Evolutionary conservation across 345 rosid genomes (phyloP), one percentile per base, ranked within the genome.

Genomic region (Corchorus capsularis): DNA sequence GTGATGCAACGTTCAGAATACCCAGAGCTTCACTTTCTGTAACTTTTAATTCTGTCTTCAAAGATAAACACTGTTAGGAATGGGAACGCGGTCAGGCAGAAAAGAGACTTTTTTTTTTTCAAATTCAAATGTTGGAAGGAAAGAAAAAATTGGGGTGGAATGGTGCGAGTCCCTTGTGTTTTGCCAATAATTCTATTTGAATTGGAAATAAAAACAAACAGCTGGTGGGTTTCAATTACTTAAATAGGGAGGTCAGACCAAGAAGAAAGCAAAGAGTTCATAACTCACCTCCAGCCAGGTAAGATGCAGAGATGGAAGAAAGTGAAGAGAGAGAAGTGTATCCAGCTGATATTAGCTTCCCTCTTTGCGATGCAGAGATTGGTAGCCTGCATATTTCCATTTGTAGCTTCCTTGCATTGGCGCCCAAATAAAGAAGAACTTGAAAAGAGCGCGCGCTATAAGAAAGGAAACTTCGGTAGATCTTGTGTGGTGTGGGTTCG

Each of bases 371-470:
- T 15, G 91, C 89, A 59, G 98, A 90, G n/a, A 90, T 75, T 19
- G 92, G 91, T 35, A 91, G 78, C 70, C 76, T 86, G 83, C 79
- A 83, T 37, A 82, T 79, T 80, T 93, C 97, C 94, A 92, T 93
- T 56, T 68, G 47, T 52, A 16, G 12, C 43, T 53, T 50, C 22
- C 72, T 32, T 32, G 59, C 12, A 16, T 16, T 67, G 72, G 72
- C 72, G 41, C 57, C 45, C 45, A 32, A 27, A 16, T 16, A 15
- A 15, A 32, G 43, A 39, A 39, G 43, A 34, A 14, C n/a, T 14
- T 32, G 43, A 61, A 34, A 45, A 13, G 41, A 14, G n/a, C 41
- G 34, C 1, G 43, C 64, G 5, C 34, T 14, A 2, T 9, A 61
- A 32, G 43, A 2, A 5, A 2, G n/a, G 34, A 34, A 32, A 8